Conservation (phyloP, 176 grass and related monocot species). For the Poa annua region DNA sequence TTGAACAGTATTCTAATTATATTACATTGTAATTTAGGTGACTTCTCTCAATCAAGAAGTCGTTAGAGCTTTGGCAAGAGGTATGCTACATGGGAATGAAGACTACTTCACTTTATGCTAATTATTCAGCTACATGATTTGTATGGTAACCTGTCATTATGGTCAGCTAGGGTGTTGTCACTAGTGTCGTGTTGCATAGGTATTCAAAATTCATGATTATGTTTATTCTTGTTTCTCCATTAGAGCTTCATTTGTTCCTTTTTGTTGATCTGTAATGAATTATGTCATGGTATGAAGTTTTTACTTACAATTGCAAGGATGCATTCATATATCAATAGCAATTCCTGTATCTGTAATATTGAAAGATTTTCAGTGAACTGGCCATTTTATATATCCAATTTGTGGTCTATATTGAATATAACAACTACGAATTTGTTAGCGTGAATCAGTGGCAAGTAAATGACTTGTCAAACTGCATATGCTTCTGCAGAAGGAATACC, state of each 20-base stretch:
- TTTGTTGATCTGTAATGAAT: conserved; percentile 10
- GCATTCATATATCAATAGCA: conserved; percentile 16
- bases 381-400: conserved; percentile 4
- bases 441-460: not conserved
- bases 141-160: conserved; percentile 14
- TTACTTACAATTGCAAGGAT: conserved; percentile 11
- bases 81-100: conserved; percentile 44
- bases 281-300: not conserved
- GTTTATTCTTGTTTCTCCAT: conserved; percentile 11
- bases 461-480: conserved; percentile 25
- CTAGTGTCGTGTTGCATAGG: not conserved
- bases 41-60: conserved; percentile 98
- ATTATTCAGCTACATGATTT: not conserved
- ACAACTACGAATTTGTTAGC: conserved; percentile 18
- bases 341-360: not conserved
- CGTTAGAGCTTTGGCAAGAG: conserved; percentile 91
- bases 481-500: conserved; percentile 91
- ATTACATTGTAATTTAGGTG: conserved; percentile 52
- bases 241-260: conserved; percentile 11
- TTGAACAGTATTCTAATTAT: conserved; percentile 21
- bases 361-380: not conserved
- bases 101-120: conserved; percentile 1
- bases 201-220: conserved; percentile 24
- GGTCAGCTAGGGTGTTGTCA: not conserved
- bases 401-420: conserved; percentile 26